These are phyloP conservation scores for Penicillium sp. DNA, from an alignment of 2,329 filamentous ascomycete genomes.

Conservation along the genomic window DNA sequence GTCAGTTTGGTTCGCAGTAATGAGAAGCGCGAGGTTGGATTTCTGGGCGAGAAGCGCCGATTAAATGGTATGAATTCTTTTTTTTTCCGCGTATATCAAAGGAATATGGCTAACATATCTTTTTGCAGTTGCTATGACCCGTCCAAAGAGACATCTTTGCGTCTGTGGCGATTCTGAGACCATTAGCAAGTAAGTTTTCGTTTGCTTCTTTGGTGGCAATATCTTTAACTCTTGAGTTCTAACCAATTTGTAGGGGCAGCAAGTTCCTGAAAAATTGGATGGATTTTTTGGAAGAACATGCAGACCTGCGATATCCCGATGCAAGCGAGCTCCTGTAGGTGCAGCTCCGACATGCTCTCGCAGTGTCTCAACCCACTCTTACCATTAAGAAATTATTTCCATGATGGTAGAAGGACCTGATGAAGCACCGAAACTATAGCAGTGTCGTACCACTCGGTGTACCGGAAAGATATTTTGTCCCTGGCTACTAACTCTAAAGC, in stretches of 20 bases:
- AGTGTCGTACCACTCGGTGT: not conserved
- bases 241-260: slow-evolving; percentile 61
- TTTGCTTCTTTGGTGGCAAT: not conserved
- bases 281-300: slow-evolving; percentile 81
- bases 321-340: slow-evolving; percentile 31
- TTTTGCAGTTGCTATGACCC: slow-evolving; percentile 83
- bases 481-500: too few species aligned
- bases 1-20: slow-evolving; percentile 95
- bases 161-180: slow-evolving; percentile 94
- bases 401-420: not conserved
- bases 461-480: too few species aligned
- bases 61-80: slow-evolving; percentile 70
- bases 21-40: slow-evolving; percentile 79
- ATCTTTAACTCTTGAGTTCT: not conserved
- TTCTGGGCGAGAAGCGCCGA: slow-evolving; percentile 84
- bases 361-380: not conserved
- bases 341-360: not conserved
- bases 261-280: slow-evolving; percentile 88
- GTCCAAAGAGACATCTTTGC: slow-evolving; percentile 83
- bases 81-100: not conserved
- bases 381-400: not conserved
- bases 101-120: slow-evolving; percentile 1
- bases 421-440: not conserved
- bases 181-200: slow-evolving; percentile 68
- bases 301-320: slow-evolving; percentile 86